Evolutionary conservation across 495 filamentous ascomycete species (phyloP).

Genomic region (Cryomyces minteri): DNA sequence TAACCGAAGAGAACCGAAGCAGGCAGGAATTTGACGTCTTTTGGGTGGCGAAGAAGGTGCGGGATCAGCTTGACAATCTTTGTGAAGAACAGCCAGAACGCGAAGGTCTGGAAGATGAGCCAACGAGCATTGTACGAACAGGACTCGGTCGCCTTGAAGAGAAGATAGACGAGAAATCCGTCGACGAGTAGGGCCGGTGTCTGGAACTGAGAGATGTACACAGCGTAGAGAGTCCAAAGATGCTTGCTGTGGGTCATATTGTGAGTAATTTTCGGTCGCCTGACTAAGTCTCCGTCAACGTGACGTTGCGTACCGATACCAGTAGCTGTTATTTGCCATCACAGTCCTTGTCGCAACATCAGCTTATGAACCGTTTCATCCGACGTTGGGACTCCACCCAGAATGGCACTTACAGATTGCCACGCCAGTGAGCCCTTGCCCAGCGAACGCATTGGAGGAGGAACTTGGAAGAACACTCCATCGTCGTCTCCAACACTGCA

Average conservation of each 20-base stretch:
- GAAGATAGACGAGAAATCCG: constrained; percentile 36
- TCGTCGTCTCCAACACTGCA: constrained; percentile 55
- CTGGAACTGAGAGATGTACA: constrained; percentile 55
- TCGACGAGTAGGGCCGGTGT: constrained; percentile 51
- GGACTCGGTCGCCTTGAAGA: constrained; percentile 25
- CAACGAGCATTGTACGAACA: constrained; percentile 7
- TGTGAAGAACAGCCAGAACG: constrained; percentile 46
- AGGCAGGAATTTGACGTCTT: no score
- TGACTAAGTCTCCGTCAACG: no score
- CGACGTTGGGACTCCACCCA: no score
- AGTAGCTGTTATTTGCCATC: no score
- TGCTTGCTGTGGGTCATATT: no score
- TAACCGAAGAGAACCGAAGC: no score
- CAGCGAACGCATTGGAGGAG: constrained; percentile 64
- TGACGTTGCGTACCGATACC: no score
- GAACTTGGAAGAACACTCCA: constrained; percentile 57
- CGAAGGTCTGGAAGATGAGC: constrained; percentile 20
- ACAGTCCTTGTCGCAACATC: no score
- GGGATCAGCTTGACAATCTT: constrained; percentile 63
- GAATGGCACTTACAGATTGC: constrained; percentile 32
- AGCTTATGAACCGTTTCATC: no score
- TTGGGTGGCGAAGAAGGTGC: constrained; percentile 50
- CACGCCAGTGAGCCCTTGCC: constrained; percentile 68
- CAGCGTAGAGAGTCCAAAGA: constrained; percentile 66
- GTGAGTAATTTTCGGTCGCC: no score